Evolutionary conservation across 257 asterid genomes (phyloP).

Genomic region (Solanum paucissectum): DNA sequence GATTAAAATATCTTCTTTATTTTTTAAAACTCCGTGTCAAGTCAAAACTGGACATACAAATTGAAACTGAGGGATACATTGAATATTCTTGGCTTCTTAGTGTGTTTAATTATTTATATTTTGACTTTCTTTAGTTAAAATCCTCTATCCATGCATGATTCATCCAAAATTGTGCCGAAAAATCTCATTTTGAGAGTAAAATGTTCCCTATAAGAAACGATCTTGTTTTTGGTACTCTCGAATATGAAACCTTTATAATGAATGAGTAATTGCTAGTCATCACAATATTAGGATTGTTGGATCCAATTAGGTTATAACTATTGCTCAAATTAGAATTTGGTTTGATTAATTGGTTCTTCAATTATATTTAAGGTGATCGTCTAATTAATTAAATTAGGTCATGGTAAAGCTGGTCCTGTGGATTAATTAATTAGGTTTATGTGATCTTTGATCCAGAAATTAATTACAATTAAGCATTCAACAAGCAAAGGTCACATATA

Average conservation of each 20-base stretch:
- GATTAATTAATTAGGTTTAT: not conserved
- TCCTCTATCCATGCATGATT: too few relatives aligned
- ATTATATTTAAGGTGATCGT: not conserved
- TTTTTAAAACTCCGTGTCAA: too few relatives aligned
- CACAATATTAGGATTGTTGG: not conserved
- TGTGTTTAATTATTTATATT: too few relatives aligned
- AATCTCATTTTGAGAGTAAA: too few relatives aligned
- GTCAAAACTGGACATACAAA: too few relatives aligned
- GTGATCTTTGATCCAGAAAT: not conserved
- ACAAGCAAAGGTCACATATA: not conserved
- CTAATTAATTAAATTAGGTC: not conserved
- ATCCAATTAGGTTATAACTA: not conserved
- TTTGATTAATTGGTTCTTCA: not conserved
- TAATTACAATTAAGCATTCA: not conserved
- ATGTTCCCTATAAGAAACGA: too few relatives aligned
- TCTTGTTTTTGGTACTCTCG: accelerated
- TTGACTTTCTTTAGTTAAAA: too few relatives aligned
- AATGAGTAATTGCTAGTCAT: not conserved
- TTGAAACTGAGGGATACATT: not conserved
- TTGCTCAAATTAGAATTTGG: not conserved
- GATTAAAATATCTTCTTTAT: not conserved
- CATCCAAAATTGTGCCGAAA: too few relatives aligned
- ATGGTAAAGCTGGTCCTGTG: not conserved
- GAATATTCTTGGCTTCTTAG: too few relatives aligned
- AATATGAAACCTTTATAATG: not conserved